phyloP scores from a whole-genome alignment of 2,329 filamentous ascomycete species.

The Pseudocercospora fuligena region DNA sequence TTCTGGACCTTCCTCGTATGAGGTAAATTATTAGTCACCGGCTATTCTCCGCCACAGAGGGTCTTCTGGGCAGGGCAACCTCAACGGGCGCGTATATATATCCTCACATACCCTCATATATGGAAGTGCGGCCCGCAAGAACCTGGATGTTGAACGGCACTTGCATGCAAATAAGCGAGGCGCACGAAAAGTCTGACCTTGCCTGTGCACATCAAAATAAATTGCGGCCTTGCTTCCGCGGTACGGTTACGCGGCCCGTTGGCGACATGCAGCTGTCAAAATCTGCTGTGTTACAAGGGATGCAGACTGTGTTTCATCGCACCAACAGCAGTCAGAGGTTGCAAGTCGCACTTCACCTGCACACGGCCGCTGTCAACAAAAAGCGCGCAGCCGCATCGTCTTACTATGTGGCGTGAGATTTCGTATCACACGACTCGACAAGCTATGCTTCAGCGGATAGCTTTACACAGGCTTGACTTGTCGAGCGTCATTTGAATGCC shows the following conservation, averaged over 20 bases:
- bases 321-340: slow-evolving; percentile 10
- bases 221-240: slow-evolving; percentile 19
- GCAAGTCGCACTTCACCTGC: slow-evolving; percentile 13
- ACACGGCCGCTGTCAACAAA: slow-evolving; percentile 7
- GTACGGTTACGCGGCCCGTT: slow-evolving; percentile 16
- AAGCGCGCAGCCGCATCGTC: background rate
- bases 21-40: slow-evolving; percentile 6
- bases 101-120: background rate
- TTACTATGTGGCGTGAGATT: slow-evolving; percentile 5
- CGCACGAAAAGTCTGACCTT: slow-evolving; percentile 11
- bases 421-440: background rate
- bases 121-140: background rate
- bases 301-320: slow-evolving; percentile 2
- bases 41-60: background rate
- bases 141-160: slow-evolving; percentile 1
- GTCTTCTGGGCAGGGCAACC: background rate
- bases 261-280: slow-evolving; percentile 25
- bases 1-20: slow-evolving; percentile 93
- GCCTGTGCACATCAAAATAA: slow-evolving; percentile 14
- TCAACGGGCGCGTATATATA: no score
- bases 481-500: background rate
- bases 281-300: slow-evolving; percentile 19
- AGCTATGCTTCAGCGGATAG: background rate
- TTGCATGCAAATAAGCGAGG: slow-evolving; percentile 19
- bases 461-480: background rate